Conservation (phyloP, 768 basidiomycete species). For the Leucocoprinus sp. region DNA sequence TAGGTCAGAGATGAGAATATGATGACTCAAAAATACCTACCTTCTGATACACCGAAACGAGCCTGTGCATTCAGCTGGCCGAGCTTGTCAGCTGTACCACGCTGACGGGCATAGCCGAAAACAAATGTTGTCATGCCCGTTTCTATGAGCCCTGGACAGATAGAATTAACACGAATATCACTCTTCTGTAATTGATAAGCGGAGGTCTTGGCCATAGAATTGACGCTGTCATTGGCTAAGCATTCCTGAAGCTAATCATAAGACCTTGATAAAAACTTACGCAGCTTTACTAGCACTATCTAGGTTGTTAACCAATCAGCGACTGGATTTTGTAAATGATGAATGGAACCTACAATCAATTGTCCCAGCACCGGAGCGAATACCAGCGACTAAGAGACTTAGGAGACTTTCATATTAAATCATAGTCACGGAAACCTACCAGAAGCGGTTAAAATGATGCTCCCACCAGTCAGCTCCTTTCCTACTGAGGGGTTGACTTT, state of each 20-base stretch:
- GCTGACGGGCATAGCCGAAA: conserved; percentile 69
- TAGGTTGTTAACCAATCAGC: conserved; percentile 18
- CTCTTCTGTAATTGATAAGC: conserved; percentile 74
- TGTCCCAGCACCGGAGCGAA: conserved; percentile 76
- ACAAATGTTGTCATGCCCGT: conserved; percentile 82
- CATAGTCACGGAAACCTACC: conserved; percentile 33
- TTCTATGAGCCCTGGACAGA: conserved; percentile 90
- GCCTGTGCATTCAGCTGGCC: conserved; percentile 82
- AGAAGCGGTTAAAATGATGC: conserved; percentile 84
- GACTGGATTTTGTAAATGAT: background rate
- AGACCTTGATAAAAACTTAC: conserved; percentile 34
- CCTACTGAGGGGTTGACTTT: conserved; percentile 56
- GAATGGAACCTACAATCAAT: conserved; percentile 56
- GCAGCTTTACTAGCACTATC: conserved; percentile 93
- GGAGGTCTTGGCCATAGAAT: conserved; percentile 78
- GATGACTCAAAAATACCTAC: conserved; percentile 18
- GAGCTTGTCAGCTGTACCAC: conserved; percentile 68
- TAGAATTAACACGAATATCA: conserved; percentile 81
- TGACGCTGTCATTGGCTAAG: conserved; percentile 47
- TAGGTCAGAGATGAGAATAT: background rate
- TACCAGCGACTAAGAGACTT: conserved; percentile 59
- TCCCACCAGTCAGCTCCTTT: conserved; percentile 65
- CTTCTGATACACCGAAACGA: conserved; percentile 75
- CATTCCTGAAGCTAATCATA: background rate
- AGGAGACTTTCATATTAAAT: conserved; percentile 3